Evolutionary conservation across 1,139 yeast genomes (phyloP).

Genomic region (Suhomyces bolitotheri): DNA sequence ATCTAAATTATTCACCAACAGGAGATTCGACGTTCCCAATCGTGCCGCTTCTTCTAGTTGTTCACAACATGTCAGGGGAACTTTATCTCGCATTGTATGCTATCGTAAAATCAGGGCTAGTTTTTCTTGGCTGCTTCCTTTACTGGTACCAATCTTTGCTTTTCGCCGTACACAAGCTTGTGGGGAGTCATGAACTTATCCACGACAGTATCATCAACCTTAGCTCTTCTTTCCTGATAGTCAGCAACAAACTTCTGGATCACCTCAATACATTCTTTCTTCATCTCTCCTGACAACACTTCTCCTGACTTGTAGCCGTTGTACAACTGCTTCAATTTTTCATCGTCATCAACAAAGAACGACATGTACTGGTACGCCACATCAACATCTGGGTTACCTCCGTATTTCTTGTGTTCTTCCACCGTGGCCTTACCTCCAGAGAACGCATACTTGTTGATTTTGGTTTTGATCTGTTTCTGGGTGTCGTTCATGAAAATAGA

Average conservation of each 20-base stretch:
- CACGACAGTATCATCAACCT: conserved; percentile 66
- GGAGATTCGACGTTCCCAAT: no score
- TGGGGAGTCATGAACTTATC: conserved; percentile 83
- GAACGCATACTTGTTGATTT: conserved; percentile 94
- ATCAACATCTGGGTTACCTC: conserved; percentile 95
- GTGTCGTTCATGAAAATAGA: conserved; percentile 96
- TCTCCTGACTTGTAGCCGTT: conserved; percentile 78
- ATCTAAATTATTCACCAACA: no score
- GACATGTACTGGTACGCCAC: conserved; percentile 92
- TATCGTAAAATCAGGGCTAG: no score
- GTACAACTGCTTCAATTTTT: conserved; percentile 61
- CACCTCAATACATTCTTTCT: conserved; percentile 78
- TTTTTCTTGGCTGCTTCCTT: conserved; percentile 36
- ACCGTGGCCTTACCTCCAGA: conserved; percentile 89
- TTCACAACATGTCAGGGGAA: no score
- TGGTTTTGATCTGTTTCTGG: conserved; percentile 86
- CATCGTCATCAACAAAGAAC: conserved; percentile 89
- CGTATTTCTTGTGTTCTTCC: conserved; percentile 85
- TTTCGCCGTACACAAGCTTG: conserved; percentile 69
- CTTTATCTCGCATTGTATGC: no score
- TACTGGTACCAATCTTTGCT: conserved; percentile 68
- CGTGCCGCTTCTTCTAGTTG: no score
- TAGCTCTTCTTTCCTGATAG: conserved; percentile 77
- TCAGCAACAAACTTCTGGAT: conserved; percentile 75
- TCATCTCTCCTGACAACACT: conserved; percentile 89